A percentile compares a stretch with the other conserved stretches of the same genome.
Conservation (phyloP, 768 basidiomycete genomes). For the Amanita thiersii region DNA sequence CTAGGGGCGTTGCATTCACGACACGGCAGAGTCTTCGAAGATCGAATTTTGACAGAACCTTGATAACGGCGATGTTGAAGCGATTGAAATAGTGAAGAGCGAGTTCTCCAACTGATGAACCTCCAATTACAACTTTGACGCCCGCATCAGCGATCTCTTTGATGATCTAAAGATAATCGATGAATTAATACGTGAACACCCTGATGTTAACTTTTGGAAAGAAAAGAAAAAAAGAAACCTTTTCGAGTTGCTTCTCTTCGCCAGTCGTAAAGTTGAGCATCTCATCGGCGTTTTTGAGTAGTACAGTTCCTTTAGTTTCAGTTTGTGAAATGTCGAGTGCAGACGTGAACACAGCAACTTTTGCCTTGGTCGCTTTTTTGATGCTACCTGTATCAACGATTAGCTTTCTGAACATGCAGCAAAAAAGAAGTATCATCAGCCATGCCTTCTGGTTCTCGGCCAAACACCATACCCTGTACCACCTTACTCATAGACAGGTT, state of each 20-base stretch:
- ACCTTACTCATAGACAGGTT: conserved; percentile 79
- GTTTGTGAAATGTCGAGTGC: conserved; percentile 93
- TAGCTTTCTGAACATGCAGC: not conserved
- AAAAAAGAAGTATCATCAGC: not conserved
- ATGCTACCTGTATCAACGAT: conserved; percentile 49
- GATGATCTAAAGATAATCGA: conserved; percentile 58
- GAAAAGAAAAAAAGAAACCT: conserved; percentile 31
- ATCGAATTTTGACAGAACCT: conserved; percentile 97
- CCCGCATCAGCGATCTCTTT: conserved; percentile 96
- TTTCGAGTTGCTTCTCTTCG: conserved; percentile 95
- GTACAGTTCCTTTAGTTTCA: conserved; percentile 97
- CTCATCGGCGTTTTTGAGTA: conserved; percentile 91
- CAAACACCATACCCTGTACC: conserved; percentile 97
- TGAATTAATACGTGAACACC: conserved; percentile 2
- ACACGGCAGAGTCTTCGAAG: conserved; percentile 91
- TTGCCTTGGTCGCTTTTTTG: conserved; percentile 78
- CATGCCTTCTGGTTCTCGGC: conserved; percentile 87
- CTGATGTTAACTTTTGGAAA: not conserved
- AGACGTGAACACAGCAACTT: conserved; percentile 94
- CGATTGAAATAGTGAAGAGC: conserved; percentile 96
- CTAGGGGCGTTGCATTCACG: conserved; percentile 92
- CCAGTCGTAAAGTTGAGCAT: conserved; percentile 95
- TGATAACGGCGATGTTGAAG: conserved; percentile 89
- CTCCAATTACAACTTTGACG: conserved; percentile 89
- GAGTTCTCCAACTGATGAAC: conserved; percentile 89